A percentile compares a stretch with the other conserved stretches of the same genome.
Conservation (phyloP, 192 early-diverging fungal species). For the Backusella morwellensis region DNA sequence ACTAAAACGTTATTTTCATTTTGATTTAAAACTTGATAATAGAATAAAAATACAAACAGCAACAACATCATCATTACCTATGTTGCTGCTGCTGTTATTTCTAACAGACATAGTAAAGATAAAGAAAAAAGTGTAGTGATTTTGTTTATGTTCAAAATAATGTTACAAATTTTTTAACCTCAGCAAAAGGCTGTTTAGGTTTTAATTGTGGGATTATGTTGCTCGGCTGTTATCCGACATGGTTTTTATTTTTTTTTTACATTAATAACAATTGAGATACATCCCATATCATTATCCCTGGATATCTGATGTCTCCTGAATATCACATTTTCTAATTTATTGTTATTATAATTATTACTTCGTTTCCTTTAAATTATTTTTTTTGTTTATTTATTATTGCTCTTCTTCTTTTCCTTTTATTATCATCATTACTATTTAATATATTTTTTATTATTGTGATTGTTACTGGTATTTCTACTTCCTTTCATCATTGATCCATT, state of each 20-base stretch:
- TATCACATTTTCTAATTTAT: constrained; percentile 7
- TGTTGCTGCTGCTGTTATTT: neutral
- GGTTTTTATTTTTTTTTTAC: neutral
- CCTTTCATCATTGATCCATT: neutral
- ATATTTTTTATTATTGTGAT: neutral
- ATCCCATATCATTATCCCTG: neutral
- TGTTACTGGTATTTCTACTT: neutral
- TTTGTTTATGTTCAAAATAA: neutral
- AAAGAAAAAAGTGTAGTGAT: neutral
- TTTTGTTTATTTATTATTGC: neutral
- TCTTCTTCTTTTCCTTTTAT: neutral
- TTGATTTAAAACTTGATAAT: too few relatives aligned
- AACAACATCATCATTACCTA: neutral
- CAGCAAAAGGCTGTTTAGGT: neutral
- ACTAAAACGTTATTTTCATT: neutral
- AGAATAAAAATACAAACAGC: too few relatives aligned
- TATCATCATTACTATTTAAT: too few relatives aligned
- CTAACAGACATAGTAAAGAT: neutral
- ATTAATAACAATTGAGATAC: neutral
- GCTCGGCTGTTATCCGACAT: neutral
- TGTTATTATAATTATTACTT: neutral
- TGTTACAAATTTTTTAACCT: neutral
- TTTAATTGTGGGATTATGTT: neutral
- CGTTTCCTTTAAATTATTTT: neutral
- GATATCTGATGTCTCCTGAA: constrained; percentile 9